Evolutionary conservation across 768 basidiomycete species (phyloP).

Genomic region (Collybiopsis luxurians): DNA sequence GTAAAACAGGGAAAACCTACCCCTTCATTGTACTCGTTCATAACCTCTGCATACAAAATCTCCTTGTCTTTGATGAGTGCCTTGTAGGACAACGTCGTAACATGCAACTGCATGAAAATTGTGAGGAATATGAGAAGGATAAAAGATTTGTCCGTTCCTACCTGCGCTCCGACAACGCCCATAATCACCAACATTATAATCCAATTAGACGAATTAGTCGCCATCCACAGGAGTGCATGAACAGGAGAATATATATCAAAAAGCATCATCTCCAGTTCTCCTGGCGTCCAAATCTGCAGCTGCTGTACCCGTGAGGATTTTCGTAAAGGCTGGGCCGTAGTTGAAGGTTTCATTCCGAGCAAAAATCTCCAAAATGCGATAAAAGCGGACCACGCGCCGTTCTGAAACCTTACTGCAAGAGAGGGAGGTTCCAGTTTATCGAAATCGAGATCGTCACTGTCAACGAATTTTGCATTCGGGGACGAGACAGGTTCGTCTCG

Average conservation of each 20-base stretch:
- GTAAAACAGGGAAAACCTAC: constrained; percentile 42
- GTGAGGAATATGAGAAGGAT: background rate
- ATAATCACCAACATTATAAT: constrained; percentile 68
- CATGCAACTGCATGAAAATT: constrained; percentile 39
- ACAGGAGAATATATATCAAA: constrained; percentile 79
- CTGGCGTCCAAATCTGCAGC: constrained; percentile 76
- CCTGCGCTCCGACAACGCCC: constrained; percentile 65
- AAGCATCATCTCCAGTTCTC: constrained; percentile 64
- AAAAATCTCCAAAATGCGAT: constrained; percentile 64
- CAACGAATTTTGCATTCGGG: constrained; percentile 65
- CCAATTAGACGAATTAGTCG: constrained; percentile 72
- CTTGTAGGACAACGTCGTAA: constrained; percentile 54
- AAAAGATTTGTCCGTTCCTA: constrained; percentile 26
- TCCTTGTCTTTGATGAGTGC: constrained; percentile 70
- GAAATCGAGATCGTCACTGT: constrained; percentile 44
- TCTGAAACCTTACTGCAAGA: constrained; percentile 38
- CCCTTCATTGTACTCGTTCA: constrained; percentile 81
- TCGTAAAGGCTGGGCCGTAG: constrained; percentile 30
- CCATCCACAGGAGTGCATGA: constrained; percentile 73
- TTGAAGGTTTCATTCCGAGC: constrained; percentile 54
- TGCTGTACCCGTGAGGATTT: constrained; percentile 64
- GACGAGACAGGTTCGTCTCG: constrained; percentile 66
- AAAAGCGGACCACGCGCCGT: constrained; percentile 50
- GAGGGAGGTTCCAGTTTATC: constrained; percentile 44
- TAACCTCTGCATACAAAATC: constrained; percentile 74